Base-by-base conservation (phyloP, 1,139 yeast genomes). In the Meyerozyma carpophila region DNA sequence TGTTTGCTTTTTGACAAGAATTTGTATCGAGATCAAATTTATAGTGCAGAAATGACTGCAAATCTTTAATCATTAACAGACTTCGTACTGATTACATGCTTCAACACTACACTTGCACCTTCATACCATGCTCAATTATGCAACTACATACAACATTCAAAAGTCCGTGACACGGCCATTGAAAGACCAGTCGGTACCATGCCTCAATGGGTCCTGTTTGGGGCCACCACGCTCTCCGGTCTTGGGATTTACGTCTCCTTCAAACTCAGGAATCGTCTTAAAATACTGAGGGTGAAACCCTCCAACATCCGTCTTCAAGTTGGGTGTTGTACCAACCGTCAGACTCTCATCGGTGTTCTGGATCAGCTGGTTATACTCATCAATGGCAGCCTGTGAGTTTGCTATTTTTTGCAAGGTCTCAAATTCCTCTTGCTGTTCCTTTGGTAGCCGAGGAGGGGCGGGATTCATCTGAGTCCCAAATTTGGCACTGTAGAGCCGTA, bases 171-270 rank as follows among this genome's bases (percentile, higher is more conserved):
- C 96, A 59, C 98, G 79, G 1, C 98, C 98, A 59, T 93, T 91
- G 61, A 84, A 94, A 4, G 96, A 82, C 80, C 95, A 94, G 56
- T 94, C 99, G 37, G 91, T 93, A 4, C 58, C 56, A 58, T 89
- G 95, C 55, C 82, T 81, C 53, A 89, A 72, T 1, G 99, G 99
- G 57, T 94, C 98, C 62, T 93, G 98, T 58, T 94, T 94, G n/a
- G 99, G 99, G 0, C 98, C 99, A 36, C 96, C 96, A 28, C 84
- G 73, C 64, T 94, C 99, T 2, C 98, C 98, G 1, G 98, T 91
- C 46, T 73, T 75, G 0, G 99, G 99, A 58, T 93, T 93, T 31
- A 77, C 81, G 48, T 91, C 93, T 1, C 99, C 99, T 63, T 91
- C 97, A 58, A 93, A 93, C 55, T 94, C 99, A 0, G 96, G 96